A percentile compares a stretch with the other conserved stretches of the same genome.
Evolutionary conservation across 306 rosid species (phyloP).

Genomic region (Pyrus bretschneideri): DNA sequence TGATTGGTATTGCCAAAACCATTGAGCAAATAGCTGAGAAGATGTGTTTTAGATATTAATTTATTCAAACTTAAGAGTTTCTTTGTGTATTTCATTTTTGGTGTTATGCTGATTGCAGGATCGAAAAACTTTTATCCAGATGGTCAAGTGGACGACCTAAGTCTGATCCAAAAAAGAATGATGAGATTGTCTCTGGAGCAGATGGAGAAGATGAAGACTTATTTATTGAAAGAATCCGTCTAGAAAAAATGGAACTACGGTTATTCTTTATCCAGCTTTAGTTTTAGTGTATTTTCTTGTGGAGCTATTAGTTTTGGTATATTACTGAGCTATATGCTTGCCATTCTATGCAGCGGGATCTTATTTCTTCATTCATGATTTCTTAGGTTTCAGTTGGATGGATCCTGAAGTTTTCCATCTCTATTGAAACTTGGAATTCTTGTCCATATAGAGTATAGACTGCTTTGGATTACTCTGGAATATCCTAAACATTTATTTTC

Average conservation of each 20-base stretch:
- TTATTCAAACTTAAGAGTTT: neutral
- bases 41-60: neutral
- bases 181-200: constrained; percentile 42
- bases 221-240: constrained; percentile 72
- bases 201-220: constrained; percentile 48
- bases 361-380: neutral
- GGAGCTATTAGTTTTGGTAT: neutral
- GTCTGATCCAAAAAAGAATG: constrained; percentile 45
- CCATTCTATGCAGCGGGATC: neutral
- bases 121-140: constrained; percentile 54
- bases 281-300: neutral
- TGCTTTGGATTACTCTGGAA: neutral
- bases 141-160: constrained; percentile 35
- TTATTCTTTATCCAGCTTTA: constrained; percentile 11
- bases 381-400: neutral
- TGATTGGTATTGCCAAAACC: neutral
- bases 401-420: neutral
- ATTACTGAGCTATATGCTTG: neutral
- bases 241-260: constrained; percentile 87
- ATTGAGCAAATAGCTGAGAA: neutral
- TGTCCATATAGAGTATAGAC: neutral
- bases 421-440: neutral
- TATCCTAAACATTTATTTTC: neutral
- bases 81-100: neutral
- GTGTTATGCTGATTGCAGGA: constrained; percentile 44